Base-by-base conservation (phyloP, 768 basidiomycete species). In the Chalciporus chontae region DNA sequence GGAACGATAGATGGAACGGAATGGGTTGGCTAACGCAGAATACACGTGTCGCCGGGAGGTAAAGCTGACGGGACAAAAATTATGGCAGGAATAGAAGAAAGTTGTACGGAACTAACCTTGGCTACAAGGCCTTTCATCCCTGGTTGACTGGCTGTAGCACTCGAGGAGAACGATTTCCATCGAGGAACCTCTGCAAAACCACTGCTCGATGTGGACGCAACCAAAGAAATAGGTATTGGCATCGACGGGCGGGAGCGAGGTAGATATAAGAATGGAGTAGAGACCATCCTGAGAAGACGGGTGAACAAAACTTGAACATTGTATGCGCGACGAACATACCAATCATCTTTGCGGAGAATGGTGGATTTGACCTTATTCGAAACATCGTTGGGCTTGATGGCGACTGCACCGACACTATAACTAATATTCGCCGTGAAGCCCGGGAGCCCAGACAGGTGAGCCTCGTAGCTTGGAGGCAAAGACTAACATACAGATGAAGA, bases 381-480 rank as follows among this genome's bases (percentile, higher is more conserved):
- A 27, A 71, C 74, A 19, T 68, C 67, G 48, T 66, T 68, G 36
- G 75, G 76, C 57, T 80, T 82, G 51, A 73, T 68, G 21, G 81
- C 74, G 21, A 73, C 68, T 1, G 75, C 81, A 45, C 71, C 76
- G 8, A 88, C 73, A 23, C 72, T 73, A 60, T 90, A 90, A 21
- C 78, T 77, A 45, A 87, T 79, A 7, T 66, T 76, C 13, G 87
- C 85, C 14, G 73, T 71, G 59, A 90, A 88, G 1, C 87, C 88
- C 9, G 87, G 87, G 7, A 89, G 64, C 3, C 87, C 87, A 11
- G 78, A 77, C 15, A 90, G 70, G 54, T 83, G 84, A 14, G 84
- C 80, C 49, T 80, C 73, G 53, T 81, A 84, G 11, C 80, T 85
- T 1, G 87, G 88, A 18, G 87, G 87, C 19, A 90, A 71, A 39